Evolutionary conservation across 2,329 filamentous ascomycete species (phyloP).

Genomic region (Pestalotiopsis sp.): DNA sequence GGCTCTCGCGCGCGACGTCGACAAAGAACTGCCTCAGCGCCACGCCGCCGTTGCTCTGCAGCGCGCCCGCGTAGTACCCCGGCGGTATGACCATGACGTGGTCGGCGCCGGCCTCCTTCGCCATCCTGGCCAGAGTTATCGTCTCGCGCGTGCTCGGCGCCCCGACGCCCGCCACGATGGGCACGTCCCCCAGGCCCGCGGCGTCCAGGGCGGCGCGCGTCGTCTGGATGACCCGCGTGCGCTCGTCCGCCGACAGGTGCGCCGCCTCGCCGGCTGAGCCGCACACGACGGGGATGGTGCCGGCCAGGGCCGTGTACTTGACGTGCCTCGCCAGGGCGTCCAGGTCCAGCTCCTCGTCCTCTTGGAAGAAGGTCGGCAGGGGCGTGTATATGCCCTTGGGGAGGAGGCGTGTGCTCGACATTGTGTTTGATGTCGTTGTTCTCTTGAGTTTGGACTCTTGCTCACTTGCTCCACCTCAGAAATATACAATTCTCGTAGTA

Average conservation of each 20-base stretch:
- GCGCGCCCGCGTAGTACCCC: conserved; percentile 65
- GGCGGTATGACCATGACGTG: conserved; percentile 70
- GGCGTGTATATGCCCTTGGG: conserved; percentile 59
- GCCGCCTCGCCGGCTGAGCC: conserved; percentile 75
- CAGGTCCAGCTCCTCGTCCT: conserved; percentile 55
- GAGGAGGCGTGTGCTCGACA: neutral
- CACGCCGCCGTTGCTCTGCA: conserved; percentile 45
- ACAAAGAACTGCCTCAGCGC: conserved; percentile 62
- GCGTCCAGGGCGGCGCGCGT: conserved; percentile 64
- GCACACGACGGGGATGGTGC: conserved; percentile 67
- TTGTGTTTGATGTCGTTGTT: neutral
- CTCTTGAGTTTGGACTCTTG: neutral
- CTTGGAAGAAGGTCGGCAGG: conserved; percentile 61
- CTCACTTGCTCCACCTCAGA: neutral
- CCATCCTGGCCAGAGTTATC: conserved; percentile 65
- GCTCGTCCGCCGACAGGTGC: conserved; percentile 65
- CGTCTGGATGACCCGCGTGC: conserved; percentile 58
- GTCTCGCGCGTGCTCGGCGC: conserved; percentile 68
- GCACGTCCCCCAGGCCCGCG: conserved; percentile 53
- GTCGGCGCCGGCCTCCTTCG: conserved; percentile 65
- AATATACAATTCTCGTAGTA: no score
- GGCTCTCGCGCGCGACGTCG: conserved; percentile 56
- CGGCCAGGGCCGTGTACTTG: conserved; percentile 61
- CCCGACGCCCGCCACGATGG: conserved; percentile 68
- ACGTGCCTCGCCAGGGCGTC: conserved; percentile 52